Evolutionary conservation across 768 basidiomycete species (phyloP), one percentile per base, ranked within the genome.

Genomic region (Lanmaoa pseudosensibilis): DNA sequence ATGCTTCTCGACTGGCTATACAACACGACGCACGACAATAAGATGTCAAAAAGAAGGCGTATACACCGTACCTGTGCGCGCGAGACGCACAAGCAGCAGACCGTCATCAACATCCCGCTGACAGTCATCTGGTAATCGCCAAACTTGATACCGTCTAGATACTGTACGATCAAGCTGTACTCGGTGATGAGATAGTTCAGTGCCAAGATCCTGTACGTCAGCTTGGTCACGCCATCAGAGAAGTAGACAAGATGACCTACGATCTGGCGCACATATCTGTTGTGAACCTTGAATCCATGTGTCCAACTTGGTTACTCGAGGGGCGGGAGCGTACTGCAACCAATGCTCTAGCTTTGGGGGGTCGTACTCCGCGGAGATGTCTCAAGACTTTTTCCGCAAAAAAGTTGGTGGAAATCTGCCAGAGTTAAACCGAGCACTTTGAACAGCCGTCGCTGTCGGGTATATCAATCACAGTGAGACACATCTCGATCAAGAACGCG

Each of bases 191-290:
- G 78, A 68, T 96, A 98, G 70, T 98, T 99, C 53, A 98, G 76
- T 2, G 96, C 97, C 36, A 99, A 79, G 63, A 99, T 98, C 79
- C 98, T 97, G 85, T 98, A 99, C 96, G 98, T 99, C 75, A 98
- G 97, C 51, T 96, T 90, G 4, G 97, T 99, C 2, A n/a, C 27
- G 4, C 25, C 27, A 30, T 10, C 25, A 3, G 6, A 6, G 27
- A 27, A 27, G 27, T 4, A 27, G 27, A 27, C 27, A 27, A n/a
- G n/a, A n/a, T n/a, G n/a, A 5, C 27, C 27, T 27, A 27, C 4
- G 27, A 27, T 6, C 27, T 27, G 4, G 27, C 4, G 2, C 27
- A 27, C 27, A 27, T 27, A 27, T 27, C 27, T 27, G 27, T 5
- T 27, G 4, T 27, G 27, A 27, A 27, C 5, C 2, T 5, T 27